A percentile compares a stretch with the other conserved stretches of the same genome.
Evolutionary conservation across 2,329 filamentous ascomycete genomes (phyloP).

Genomic region (Lecanosticta acicola): DNA sequence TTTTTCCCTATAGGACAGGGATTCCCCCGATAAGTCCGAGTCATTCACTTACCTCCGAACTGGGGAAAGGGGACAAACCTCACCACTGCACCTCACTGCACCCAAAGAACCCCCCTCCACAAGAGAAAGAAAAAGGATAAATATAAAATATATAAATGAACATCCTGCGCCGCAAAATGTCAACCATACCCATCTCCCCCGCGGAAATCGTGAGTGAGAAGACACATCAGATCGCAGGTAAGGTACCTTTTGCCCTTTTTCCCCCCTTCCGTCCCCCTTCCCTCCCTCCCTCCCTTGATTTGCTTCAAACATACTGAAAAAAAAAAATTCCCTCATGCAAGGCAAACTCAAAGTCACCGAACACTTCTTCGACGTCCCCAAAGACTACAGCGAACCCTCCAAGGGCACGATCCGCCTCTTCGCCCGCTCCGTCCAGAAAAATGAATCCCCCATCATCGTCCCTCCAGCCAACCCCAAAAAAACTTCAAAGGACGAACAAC

Average conservation of each 20-base stretch:
- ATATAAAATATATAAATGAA: slow-evolving; percentile 13
- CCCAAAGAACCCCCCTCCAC: no score
- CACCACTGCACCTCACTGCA: not conserved
- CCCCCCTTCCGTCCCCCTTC: no score
- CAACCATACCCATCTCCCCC: slow-evolving; percentile 33
- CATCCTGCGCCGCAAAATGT: slow-evolving; percentile 25
- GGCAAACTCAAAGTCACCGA: slow-evolving; percentile 73
- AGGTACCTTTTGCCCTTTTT: no score
- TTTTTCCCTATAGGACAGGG: not conserved
- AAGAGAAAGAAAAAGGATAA: no score
- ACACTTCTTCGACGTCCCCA: slow-evolving; percentile 79
- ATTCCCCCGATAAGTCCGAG: not conserved
- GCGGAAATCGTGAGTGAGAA: slow-evolving; percentile 45
- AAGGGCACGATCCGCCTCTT: slow-evolving; percentile 65
- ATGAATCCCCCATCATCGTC: slow-evolving; percentile 50
- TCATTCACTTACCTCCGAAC: not conserved
- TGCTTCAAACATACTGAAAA: no score
- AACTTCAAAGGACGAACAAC: no score
- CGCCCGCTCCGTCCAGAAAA: slow-evolving; percentile 64
- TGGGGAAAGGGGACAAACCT: no score
- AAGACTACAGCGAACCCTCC: slow-evolving; percentile 62
- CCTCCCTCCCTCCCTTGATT: no score
- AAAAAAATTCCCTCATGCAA: no score
- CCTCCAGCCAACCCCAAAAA: slow-evolving; percentile 54
- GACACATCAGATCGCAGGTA: slow-evolving; percentile 43